Evolutionary conservation across 2,329 filamentous ascomycete genomes (phyloP).

Genomic region (Aspergillus niger): DNA sequence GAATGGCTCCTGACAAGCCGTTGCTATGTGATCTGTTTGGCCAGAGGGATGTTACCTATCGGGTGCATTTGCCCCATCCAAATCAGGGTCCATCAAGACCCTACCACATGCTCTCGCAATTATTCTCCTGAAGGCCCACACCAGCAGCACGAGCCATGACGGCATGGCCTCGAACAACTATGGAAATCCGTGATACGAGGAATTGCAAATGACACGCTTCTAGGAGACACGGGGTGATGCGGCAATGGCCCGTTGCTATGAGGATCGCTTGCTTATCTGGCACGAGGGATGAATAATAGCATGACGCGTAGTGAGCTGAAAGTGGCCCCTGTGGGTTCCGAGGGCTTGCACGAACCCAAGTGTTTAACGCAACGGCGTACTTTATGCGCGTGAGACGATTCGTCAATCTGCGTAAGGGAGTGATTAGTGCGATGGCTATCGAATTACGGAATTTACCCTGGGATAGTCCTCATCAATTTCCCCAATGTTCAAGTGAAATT

Average conservation of each 20-base stretch:
- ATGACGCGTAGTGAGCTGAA: conserved; percentile 10
- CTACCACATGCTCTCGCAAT: neutral
- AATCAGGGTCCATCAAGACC: conserved; percentile 7
- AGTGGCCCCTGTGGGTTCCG: conserved; percentile 14
- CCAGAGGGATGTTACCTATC: neutral
- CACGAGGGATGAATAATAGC: neutral
- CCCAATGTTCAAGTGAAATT: neutral
- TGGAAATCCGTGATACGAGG: too few relatives aligned
- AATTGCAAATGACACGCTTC: too few relatives aligned
- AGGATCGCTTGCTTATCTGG: neutral
- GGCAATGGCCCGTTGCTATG: neutral
- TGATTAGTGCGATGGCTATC: too few relatives aligned
- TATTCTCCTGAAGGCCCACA: neutral
- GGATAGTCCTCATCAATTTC: too few relatives aligned
- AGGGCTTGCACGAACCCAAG: conserved; percentile 2
- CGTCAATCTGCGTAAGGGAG: too few relatives aligned
- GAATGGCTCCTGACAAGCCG: neutral
- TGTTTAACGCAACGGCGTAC: conserved; percentile 13
- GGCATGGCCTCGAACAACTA: neutral
- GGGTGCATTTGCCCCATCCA: conserved; percentile 3
- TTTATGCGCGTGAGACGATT: neutral
- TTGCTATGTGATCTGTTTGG: neutral
- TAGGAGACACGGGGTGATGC: neutral
- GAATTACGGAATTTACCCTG: too few relatives aligned
- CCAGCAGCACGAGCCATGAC: neutral